Percentiles rank a stretch among this genome's conserved stretches.
These are phyloP conservation scores for Sclerotinia subarctica DNA, from an alignment of 2,329 filamentous ascomycete genomes.

Conservation along the genomic window DNA sequence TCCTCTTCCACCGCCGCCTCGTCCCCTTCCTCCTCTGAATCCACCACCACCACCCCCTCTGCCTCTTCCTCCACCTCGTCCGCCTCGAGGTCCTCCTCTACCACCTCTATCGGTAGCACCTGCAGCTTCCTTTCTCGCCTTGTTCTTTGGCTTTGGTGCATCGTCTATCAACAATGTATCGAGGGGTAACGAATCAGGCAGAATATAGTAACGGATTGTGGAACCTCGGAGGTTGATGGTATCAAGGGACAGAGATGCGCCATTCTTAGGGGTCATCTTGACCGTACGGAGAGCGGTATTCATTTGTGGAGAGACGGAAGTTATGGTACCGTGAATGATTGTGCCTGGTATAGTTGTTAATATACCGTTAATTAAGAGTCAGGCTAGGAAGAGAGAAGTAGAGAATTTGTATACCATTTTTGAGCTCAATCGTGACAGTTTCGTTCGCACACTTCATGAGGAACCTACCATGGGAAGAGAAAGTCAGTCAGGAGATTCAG, in stretches of 20 bases:
- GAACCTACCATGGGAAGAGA: conserved; percentile 60
- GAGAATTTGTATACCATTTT: conserved; percentile 69
- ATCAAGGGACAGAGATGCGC: conserved; percentile 84
- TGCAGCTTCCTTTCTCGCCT: conserved; percentile 87
- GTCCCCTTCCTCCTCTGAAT: conserved; percentile 51
- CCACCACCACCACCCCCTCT: conserved; percentile 47
- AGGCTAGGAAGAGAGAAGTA: not conserved
- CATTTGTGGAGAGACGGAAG: conserved; percentile 96
- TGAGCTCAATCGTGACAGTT: conserved; percentile 96
- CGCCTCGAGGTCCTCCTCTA: conserved; percentile 44
- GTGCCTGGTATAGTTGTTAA: conserved; percentile 61
- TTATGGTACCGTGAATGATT: conserved; percentile 94
- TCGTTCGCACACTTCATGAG: conserved; percentile 99
- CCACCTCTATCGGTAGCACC: conserved; percentile 47
- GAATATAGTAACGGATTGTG: conserved; percentile 93
- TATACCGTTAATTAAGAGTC: not conserved
- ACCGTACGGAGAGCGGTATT: conserved; percentile 94
- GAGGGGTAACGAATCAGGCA: conserved; percentile 90
- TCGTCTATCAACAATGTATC: conserved; percentile 96
- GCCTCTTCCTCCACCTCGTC: conserved; percentile 51
- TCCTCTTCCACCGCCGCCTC: conserved; percentile 46
- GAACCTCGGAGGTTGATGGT: conserved; percentile 96
- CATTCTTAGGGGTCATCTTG: conserved; percentile 90
- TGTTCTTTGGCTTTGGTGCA: conserved; percentile 98
- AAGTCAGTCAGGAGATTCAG: conserved; percentile 39